Conservation (phyloP, 306 rosid genomes). For the Sindora glabra region DNA sequence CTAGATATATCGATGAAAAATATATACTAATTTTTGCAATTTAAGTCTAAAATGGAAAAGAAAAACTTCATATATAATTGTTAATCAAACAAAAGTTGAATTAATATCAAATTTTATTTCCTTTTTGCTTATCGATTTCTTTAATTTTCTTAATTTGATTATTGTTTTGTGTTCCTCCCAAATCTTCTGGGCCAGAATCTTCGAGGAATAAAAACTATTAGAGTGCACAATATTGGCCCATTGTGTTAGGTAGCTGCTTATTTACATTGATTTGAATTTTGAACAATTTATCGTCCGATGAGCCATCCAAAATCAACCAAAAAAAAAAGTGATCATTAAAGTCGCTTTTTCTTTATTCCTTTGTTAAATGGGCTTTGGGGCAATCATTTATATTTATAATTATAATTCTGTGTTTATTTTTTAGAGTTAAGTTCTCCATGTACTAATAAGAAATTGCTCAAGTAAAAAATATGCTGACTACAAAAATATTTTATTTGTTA, state of each 20-base stretch:
- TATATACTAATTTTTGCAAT: too few relatives aligned
- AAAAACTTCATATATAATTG: too few relatives aligned
- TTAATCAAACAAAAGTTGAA: too few relatives aligned
- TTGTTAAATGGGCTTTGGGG: background rate
- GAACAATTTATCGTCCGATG: slow-evolving; percentile 1
- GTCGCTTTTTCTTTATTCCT: background rate
- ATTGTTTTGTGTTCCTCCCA: background rate
- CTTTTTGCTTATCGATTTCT: background rate
- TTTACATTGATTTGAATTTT: background rate
- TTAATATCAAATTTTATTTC: too few relatives aligned
- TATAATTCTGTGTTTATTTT: too few relatives aligned
- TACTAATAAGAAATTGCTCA: too few relatives aligned
- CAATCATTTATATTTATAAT: background rate
- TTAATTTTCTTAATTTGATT: background rate
- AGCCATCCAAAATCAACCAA: background rate
- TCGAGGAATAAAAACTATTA: background rate
- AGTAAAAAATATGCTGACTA: too few relatives aligned
- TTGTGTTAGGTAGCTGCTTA: slow-evolving; percentile 23
- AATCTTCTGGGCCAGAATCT: background rate
- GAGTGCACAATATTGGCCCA: slow-evolving; percentile 17
- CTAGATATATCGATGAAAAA: too few relatives aligned
- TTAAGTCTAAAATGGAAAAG: too few relatives aligned
- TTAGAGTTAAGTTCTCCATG: too few relatives aligned
- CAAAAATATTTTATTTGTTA: too few relatives aligned
- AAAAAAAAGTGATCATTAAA: background rate